phyloP scores from a whole-genome alignment of 1,284 basidiomycete species.

The Schizophyllum amplum region DNA sequence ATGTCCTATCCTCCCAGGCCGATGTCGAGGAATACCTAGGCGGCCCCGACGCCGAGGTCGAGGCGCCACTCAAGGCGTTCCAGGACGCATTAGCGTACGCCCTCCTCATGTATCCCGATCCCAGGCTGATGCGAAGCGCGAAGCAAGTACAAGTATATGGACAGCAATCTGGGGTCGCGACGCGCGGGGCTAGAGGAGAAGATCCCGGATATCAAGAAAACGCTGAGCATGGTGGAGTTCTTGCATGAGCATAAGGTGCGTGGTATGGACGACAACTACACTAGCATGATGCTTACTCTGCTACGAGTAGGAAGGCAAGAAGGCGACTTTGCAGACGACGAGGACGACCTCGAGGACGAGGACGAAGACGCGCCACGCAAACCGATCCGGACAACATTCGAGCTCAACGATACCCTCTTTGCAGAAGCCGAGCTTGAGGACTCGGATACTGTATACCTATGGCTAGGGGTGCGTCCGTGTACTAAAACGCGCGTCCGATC shows the following conservation, averaged over 20 bases:
- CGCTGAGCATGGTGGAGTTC: slow-evolving; percentile 83
- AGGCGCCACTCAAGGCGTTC: slow-evolving; percentile 74
- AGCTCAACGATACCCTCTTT: slow-evolving; percentile 93
- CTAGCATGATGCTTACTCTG: too few species aligned
- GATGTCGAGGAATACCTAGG: slow-evolving; percentile 87
- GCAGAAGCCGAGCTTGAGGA: slow-evolving; percentile 87
- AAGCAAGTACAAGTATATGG: slow-evolving; percentile 99
- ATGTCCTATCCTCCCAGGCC: slow-evolving; percentile 22
- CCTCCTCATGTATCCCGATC: slow-evolving; percentile 6
- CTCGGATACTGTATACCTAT: slow-evolving; percentile 85
- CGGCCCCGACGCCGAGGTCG: slow-evolving; percentile 72
- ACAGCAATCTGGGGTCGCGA: slow-evolving; percentile 77
- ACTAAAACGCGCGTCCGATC: background rate
- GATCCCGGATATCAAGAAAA: slow-evolving; percentile 95
- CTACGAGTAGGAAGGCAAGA: slow-evolving; percentile 55
- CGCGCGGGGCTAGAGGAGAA: slow-evolving; percentile 82
- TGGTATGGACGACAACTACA: slow-evolving; percentile 11
- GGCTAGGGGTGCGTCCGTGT: slow-evolving; percentile 82
- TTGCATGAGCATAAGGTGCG: slow-evolving; percentile 65
- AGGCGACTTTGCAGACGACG: slow-evolving; percentile 37
- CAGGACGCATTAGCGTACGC: slow-evolving; percentile 90
- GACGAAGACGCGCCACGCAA: slow-evolving; percentile 35
- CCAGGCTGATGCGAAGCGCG: slow-evolving; percentile 15
- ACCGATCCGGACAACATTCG: slow-evolving; percentile 81
- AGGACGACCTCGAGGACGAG: slow-evolving; percentile 43